phyloP scores from a whole-genome alignment of 306 rosid species.

The Trifolium fragiferum region DNA sequence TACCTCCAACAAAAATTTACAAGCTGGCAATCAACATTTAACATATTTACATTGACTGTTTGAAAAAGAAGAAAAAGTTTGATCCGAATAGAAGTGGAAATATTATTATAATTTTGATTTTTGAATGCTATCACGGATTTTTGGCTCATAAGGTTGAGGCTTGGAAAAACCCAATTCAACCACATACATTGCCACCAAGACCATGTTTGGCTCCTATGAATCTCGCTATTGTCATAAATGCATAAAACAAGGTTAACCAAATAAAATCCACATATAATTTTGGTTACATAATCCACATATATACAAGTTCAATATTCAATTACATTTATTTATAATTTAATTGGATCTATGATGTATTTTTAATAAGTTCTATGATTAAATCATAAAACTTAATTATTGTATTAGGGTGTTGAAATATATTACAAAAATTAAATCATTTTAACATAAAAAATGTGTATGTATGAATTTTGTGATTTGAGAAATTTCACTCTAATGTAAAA shows the following conservation, averaged over 20 bases:
- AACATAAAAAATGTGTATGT: no score
- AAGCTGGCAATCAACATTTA: no score
- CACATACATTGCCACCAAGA: not conserved
- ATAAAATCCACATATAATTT: constrained; percentile 5
- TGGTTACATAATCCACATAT: not conserved
- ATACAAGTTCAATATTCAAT: constrained; percentile 6
- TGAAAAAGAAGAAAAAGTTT: no score
- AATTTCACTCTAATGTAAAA: no score
- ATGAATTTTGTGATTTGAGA: no score
- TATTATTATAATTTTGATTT: not conserved
- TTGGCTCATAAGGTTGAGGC: not conserved
- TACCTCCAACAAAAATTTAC: no score
- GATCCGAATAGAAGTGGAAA: no score
- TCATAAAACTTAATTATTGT: no score
- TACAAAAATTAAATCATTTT: not conserved
- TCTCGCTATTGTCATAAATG: constrained; percentile 40
- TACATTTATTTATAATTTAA: not conserved
- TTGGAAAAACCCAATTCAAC: not conserved
- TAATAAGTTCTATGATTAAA: no score
- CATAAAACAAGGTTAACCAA: constrained; percentile 38
- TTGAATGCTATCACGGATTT: constrained; percentile 39
- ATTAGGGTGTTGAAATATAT: no score
- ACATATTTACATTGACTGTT: no score
- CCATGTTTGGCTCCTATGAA: constrained; percentile 34
- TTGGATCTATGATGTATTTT: not conserved